Base-by-base conservation (phyloP, 495 filamentous ascomycete species). In the Penicillium maclennaniae region DNA sequence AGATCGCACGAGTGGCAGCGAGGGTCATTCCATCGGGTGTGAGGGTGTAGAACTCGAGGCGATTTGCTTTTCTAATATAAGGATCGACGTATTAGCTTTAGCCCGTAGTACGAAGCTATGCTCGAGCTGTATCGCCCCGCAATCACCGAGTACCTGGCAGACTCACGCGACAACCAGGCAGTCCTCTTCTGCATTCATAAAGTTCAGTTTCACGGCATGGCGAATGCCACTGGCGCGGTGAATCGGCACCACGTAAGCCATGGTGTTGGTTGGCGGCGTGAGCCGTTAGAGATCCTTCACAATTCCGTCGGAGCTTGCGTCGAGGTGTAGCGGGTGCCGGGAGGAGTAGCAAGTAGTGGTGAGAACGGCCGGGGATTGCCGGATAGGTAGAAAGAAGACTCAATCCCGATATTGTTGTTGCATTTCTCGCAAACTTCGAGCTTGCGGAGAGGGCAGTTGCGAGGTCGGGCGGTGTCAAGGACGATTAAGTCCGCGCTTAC, bases 181-280 rank as follows among this genome's bases (percentile, higher is more conserved):
- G 54, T 92, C 85, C 51, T 92, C 84, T 37, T 88, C 83, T 4
- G 82, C 67, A 51, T 78, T 76, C 17, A 95, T 73, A 53, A 98
- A 83, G 51, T 84, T 81, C 42, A 91, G 75, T 61, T 86, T 91
- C 52, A 97, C 66, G 10, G 91, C 91, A 79, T 95, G 86, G 37
- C 90, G 84, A 51, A 97, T 84, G 68, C 89, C 95, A 66, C 86
- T 96, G 23, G 93, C 87, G 58, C 87, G 77, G 69, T 97, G 93
- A 49, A 99, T 95, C 5, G 93, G 92, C 55, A 89, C 91, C 53
- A 99, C 74, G 62, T 97, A 99, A 43, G 95, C 87, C 93, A 99
- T 99, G 31, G 43, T 63, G 36, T 3, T 20, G 27, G 42, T 54
- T 38, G 7, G 45, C 38, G 43, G 40, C 26, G 39, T 27, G 43